Conservation (phyloP, 2,329 filamentous ascomycete species). For the Microsporum ferrugineum region DNA sequence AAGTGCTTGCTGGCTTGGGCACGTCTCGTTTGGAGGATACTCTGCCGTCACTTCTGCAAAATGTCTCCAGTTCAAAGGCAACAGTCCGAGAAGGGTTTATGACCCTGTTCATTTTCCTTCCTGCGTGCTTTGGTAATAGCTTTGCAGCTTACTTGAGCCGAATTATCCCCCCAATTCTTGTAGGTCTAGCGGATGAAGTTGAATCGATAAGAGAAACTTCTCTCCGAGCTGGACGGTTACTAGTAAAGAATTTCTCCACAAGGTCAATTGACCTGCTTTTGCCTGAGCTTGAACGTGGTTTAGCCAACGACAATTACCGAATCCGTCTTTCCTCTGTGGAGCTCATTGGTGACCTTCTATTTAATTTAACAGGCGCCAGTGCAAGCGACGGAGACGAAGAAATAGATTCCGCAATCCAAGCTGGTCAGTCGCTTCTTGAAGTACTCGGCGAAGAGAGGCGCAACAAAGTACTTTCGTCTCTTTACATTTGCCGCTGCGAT, state of each 20-base stretch:
- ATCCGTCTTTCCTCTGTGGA: conserved; percentile 98
- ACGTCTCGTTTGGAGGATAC: conserved; percentile 90
- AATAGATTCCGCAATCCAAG: conserved; percentile 64
- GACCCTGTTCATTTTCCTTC: conserved; percentile 98
- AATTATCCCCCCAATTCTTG: conserved; percentile 90
- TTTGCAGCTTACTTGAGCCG: conserved; percentile 91
- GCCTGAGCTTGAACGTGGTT: conserved; percentile 85
- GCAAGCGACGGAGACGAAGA: conserved; percentile 70
- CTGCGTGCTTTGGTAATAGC: conserved; percentile 96
- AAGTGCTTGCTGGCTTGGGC: conserved; percentile 89
- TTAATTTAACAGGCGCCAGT: conserved; percentile 92
- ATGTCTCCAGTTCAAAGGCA: conserved; percentile 81
- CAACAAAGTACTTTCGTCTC: conserved; percentile 90
- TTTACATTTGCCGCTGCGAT: conserved; percentile 96
- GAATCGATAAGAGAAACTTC: conserved; percentile 97
- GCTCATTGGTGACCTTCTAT: conserved; percentile 87
- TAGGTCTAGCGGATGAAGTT: conserved; percentile 87
- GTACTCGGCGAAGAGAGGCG: conserved; percentile 90
- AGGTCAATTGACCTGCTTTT: conserved; percentile 88
- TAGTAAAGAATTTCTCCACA: conserved; percentile 97
- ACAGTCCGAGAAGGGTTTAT: conserved; percentile 96
- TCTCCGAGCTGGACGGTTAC: conserved; percentile 76
- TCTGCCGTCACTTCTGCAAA: conserved; percentile 88
- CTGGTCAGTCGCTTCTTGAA: conserved; percentile 84
- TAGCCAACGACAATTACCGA: conserved; percentile 95